These are phyloP conservation scores for Iris macrosiphon DNA, from an alignment of 106 monocot species.

Conservation along the genomic window DNA sequence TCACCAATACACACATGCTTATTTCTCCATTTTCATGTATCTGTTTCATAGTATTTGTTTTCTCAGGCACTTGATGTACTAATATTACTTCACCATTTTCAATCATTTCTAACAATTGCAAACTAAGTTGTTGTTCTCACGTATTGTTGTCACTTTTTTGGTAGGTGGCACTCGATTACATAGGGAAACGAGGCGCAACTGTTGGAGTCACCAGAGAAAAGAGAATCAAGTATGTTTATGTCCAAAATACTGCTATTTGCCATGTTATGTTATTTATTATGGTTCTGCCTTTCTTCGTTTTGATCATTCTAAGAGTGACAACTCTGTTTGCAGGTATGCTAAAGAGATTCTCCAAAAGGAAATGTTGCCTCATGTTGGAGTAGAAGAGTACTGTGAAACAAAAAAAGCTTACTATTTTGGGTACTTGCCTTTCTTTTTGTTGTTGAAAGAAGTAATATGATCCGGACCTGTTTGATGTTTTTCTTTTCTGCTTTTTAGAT, in stretches of 20 bases:
- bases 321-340: conserved; percentile 51
- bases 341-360: conserved; percentile 96
- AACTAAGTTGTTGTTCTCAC: too few relatives aligned
- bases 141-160: background rate
- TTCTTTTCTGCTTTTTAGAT: conserved; percentile 26
- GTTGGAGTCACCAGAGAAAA: conserved; percentile 90
- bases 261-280: background rate
- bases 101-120: too few relatives aligned
- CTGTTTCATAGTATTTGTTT: too few relatives aligned
- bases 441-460: background rate
- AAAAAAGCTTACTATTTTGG: conserved; percentile 99
- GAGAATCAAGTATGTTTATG: conserved; percentile 69
- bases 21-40: too few relatives aligned
- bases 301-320: background rate
- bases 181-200: conserved; percentile 88
- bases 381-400: conserved; percentile 96
- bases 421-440: conserved; percentile 27
- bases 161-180: conserved; percentile 92
- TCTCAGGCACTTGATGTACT: too few relatives aligned
- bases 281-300: background rate
- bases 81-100: too few relatives aligned
- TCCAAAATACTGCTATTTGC: background rate
- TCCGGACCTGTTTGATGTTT: background rate
- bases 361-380: conserved; percentile 99
- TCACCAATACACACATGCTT: too few relatives aligned